These are phyloP conservation scores for Aspergillus sp. DNA, from an alignment of 2,329 filamentous ascomycete species.

Conservation along the genomic window DNA sequence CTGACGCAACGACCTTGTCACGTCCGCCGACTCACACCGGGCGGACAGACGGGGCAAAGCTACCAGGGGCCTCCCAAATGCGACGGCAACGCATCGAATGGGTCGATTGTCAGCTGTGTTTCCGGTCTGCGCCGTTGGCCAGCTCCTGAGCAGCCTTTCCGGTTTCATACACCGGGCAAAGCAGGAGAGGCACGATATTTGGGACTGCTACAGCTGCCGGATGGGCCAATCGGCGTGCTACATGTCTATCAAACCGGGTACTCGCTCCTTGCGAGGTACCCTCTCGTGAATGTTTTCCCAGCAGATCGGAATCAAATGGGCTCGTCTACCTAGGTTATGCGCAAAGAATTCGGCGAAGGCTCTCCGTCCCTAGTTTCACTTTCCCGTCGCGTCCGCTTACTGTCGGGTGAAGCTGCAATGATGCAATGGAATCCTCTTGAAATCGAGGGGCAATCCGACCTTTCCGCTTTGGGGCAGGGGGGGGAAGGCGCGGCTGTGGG, in stretches of 20 bases:
- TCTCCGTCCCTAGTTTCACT: not conserved
- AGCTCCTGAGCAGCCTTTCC: constrained; percentile 34
- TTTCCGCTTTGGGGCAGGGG: constrained; percentile 17
- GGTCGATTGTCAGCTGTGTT: constrained; percentile 19
- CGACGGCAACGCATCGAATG: constrained; percentile 12
- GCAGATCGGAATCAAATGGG: constrained; percentile 15
- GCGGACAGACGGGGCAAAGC: constrained; percentile 28
- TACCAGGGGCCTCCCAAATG: constrained; percentile 15
- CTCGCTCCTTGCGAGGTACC: constrained; percentile 15
- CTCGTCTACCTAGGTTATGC: constrained; percentile 24
- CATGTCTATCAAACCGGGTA: constrained; percentile 21
- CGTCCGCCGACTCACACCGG: constrained; percentile 27
- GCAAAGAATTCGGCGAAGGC: constrained; percentile 8
- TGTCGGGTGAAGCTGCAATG: constrained; percentile 10
- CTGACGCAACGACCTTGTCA: constrained; percentile 38
- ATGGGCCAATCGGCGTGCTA: constrained; percentile 28
- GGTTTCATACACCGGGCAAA: constrained; percentile 46
- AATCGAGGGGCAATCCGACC: constrained; percentile 18
- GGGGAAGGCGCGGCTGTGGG: constrained; percentile 5
- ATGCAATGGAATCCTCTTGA: constrained; percentile 15
- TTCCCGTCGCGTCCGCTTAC: constrained; percentile 7
- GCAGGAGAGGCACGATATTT: constrained; percentile 41
- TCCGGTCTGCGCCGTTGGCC: constrained; percentile 33
- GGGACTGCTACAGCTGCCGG: constrained; percentile 22
- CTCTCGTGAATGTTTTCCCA: constrained; percentile 34